Evolutionary conservation across 768 basidiomycete species (phyloP).

Genomic region (Podaxis sp.): DNA sequence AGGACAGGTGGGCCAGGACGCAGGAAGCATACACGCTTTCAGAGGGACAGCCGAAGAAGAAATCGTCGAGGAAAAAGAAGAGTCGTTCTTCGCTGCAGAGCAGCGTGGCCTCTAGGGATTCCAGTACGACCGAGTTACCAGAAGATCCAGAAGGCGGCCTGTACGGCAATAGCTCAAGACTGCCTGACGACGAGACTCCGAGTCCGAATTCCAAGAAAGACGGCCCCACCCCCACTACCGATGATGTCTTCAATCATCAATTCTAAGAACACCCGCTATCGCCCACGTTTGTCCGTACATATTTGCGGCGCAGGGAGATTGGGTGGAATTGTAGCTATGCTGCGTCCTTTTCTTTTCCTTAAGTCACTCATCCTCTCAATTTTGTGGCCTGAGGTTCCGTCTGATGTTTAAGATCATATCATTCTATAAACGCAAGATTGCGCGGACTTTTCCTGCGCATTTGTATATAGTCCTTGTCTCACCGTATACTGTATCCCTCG

Average conservation of each 20-base stretch:
- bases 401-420: background rate
- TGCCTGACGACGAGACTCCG: conserved; percentile 14
- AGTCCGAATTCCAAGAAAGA: conserved; percentile 14
- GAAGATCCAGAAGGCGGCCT: conserved; percentile 72
- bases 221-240: conserved; percentile 28
- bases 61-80: conserved; percentile 56
- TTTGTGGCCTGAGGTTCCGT: background rate
- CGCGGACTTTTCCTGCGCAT: background rate
- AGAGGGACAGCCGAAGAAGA: conserved; percentile 35
- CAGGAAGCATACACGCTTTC: conserved; percentile 75
- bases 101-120: conserved; percentile 34
- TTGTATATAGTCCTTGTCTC: background rate
- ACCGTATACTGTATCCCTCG: background rate
- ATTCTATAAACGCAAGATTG: background rate
- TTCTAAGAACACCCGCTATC: conserved; percentile 35
- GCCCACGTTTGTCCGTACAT: background rate
- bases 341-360: background rate
- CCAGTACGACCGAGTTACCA: conserved; percentile 49
- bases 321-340: background rate
- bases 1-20: conserved; percentile 83
- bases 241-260: conserved; percentile 61
- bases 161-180: conserved; percentile 40
- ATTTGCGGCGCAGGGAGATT: background rate
- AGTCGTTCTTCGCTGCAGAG: conserved; percentile 32
- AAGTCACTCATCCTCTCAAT: background rate